Percentiles rank a stretch among this genome's conserved stretches.
Evolutionary conservation across 768 basidiomycete species (phyloP).

Genomic region (Chlorophyllum brunneum): DNA sequence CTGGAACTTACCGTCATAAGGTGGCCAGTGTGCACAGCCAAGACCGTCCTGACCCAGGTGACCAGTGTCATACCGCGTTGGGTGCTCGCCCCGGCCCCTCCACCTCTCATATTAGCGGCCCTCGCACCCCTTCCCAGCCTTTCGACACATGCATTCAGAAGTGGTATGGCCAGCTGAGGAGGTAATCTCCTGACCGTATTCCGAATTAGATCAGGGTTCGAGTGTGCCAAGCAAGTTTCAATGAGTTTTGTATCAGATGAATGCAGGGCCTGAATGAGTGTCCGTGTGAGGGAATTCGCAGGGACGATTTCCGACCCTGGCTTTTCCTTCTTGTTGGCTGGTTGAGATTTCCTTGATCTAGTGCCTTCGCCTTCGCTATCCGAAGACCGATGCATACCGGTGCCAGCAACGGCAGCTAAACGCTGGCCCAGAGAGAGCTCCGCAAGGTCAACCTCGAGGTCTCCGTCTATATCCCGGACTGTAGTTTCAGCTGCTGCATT

Average conservation of each 20-base stretch:
- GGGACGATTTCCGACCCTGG: conserved; percentile 48
- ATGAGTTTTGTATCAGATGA: conserved; percentile 87
- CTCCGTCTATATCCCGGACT: conserved; percentile 54
- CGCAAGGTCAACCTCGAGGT: conserved; percentile 79
- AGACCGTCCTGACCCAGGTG: conserved; percentile 76
- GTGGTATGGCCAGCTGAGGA: conserved; percentile 78
- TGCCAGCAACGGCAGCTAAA: conserved; percentile 67
- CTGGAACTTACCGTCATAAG: conserved; percentile 78
- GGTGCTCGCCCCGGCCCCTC: conserved; percentile 75
- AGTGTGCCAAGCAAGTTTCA: conserved; percentile 83
- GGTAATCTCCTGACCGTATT: conserved; percentile 87
- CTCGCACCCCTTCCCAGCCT: conserved; percentile 74
- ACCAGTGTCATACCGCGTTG: conserved; percentile 70
- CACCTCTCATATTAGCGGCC: conserved; percentile 69
- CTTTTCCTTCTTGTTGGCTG: conserved; percentile 28
- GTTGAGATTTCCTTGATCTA: conserved; percentile 22
- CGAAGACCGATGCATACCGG: conserved; percentile 37
- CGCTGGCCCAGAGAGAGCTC: conserved; percentile 92
- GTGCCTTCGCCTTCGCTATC: conserved; percentile 43
- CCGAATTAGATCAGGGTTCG: conserved; percentile 73
- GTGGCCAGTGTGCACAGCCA: conserved; percentile 84
- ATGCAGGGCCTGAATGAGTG: conserved; percentile 93
- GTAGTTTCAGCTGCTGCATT: conserved; percentile 49
- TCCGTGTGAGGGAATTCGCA: conserved; percentile 85
- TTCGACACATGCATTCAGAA: conserved; percentile 87